Percentiles rank a stretch among this genome's conserved stretches.
These are phyloP conservation scores for Schoenoplectus triqueter DNA, from an alignment of 202 grass and related monocot species.

Conservation along the genomic window DNA sequence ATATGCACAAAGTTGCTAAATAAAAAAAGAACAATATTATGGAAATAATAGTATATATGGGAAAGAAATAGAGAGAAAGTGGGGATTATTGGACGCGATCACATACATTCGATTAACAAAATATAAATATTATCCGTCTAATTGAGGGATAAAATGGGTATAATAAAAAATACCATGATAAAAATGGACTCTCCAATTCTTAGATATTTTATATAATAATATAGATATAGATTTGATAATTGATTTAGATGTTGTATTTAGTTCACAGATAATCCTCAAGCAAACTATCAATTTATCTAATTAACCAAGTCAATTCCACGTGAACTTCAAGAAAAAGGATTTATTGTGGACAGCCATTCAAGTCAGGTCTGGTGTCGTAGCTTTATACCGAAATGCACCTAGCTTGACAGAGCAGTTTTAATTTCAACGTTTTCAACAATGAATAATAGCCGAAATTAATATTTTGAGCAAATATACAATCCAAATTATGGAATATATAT, in stretches of 20 bases:
- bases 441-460: neutral
- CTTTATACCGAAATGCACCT: neutral
- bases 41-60: too few species aligned
- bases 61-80: too few species aligned
- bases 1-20: too few species aligned
- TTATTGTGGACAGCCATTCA: neutral
- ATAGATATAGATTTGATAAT: too few species aligned
- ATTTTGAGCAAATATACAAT: neutral
- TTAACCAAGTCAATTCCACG: conserved; percentile 6
- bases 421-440: neutral
- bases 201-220: too few species aligned
- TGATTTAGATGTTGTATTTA: neutral
- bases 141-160: too few species aligned
- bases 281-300: neutral
- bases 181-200: too few species aligned
- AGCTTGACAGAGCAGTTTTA: neutral
- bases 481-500: neutral
- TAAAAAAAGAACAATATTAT: too few species aligned
- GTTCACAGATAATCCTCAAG: conserved; percentile 2
- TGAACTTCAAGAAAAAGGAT: conserved; percentile 16
- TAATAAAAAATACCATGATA: too few species aligned
- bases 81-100: too few species aligned
- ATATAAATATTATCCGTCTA: too few species aligned
- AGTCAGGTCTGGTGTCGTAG: neutral
- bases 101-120: too few species aligned